Conservation (phyloP, 768 basidiomycete genomes). For the Goffeauzyma gilvescens region DNA sequence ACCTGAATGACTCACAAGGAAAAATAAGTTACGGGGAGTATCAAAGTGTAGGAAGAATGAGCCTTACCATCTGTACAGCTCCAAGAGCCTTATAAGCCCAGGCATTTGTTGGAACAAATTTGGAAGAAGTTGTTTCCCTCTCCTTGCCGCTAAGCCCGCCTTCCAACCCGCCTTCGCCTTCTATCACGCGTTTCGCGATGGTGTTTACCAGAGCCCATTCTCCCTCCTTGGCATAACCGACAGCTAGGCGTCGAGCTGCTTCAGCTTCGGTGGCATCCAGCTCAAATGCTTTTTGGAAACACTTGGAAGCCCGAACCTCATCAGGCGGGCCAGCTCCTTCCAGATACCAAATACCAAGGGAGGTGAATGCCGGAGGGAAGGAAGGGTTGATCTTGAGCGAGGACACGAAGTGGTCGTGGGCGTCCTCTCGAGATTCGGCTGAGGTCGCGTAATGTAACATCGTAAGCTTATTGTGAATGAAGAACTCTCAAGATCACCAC, state of each 20-base stretch:
- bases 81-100: constrained; percentile 82
- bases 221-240: constrained; percentile 73
- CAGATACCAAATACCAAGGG: constrained; percentile 73
- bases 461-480: too few species aligned
- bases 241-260: constrained; percentile 64
- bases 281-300: constrained; percentile 96
- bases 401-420: constrained; percentile 59
- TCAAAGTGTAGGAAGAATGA: too few species aligned
- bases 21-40: constrained; percentile 11
- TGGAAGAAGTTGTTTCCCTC: constrained; percentile 37
- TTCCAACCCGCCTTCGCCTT: constrained; percentile 68
- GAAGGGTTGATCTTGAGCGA: constrained; percentile 54
- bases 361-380: constrained; percentile 83
- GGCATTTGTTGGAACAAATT: constrained; percentile 46
- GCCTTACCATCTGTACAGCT: constrained; percentile 9
- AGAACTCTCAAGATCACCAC: not conserved
- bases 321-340: constrained; percentile 55
- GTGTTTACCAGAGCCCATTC: constrained; percentile 95
- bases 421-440: constrained; percentile 43
- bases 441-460: too few species aligned
- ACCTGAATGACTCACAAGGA: not conserved
- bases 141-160: constrained; percentile 39
- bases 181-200: constrained; percentile 77
- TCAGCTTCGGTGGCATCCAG: constrained; percentile 72
- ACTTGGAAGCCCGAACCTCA: constrained; percentile 68